Conservation (phyloP, 1,139 yeast genomes). For the Yamadazyma siamensis region DNA sequence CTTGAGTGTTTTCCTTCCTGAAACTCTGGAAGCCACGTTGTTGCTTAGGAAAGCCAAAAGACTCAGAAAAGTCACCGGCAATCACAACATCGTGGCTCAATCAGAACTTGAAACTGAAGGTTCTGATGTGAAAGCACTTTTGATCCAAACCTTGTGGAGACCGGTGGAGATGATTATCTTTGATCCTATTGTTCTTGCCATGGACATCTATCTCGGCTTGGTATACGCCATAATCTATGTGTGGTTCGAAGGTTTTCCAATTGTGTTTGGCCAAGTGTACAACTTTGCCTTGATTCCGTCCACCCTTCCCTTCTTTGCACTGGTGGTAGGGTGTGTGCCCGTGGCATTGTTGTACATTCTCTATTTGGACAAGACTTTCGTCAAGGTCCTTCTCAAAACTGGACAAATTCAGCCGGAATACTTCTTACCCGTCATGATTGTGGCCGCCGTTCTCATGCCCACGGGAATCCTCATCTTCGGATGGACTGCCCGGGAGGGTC, state of each 20-base stretch:
- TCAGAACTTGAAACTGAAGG: constrained; percentile 39
- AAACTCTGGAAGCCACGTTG: constrained; percentile 46
- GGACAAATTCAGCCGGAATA: constrained; percentile 56
- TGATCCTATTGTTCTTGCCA: constrained; percentile 31
- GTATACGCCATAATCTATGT: constrained; percentile 28
- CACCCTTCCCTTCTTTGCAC: constrained; percentile 19
- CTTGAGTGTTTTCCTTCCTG: constrained; percentile 43
- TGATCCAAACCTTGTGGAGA: constrained; percentile 25
- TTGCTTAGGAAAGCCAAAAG: constrained; percentile 45
- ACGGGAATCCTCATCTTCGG: constrained; percentile 30
- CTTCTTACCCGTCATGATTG: constrained; percentile 49
- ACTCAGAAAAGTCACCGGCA: constrained; percentile 45
- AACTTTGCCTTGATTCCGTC: constrained; percentile 25
- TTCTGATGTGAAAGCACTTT: constrained; percentile 21
- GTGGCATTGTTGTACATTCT: constrained; percentile 22
- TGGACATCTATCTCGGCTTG: constrained; percentile 29
- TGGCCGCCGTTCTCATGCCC: constrained; percentile 28
- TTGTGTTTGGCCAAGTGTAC: constrained; percentile 20
- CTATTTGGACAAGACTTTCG: constrained; percentile 16
- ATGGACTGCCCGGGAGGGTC: constrained; percentile 25
- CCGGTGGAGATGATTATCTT: constrained; percentile 27
- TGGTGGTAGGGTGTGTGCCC: constrained; percentile 20
- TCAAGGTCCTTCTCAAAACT: constrained; percentile 26
- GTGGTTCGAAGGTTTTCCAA: constrained; percentile 35
- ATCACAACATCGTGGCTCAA: constrained; percentile 33